Evolutionary conservation across 2,329 filamentous ascomycete species (phyloP), one percentile per base, ranked within the genome.

Genomic region (Trichophyton mentagrophytes): DNA sequence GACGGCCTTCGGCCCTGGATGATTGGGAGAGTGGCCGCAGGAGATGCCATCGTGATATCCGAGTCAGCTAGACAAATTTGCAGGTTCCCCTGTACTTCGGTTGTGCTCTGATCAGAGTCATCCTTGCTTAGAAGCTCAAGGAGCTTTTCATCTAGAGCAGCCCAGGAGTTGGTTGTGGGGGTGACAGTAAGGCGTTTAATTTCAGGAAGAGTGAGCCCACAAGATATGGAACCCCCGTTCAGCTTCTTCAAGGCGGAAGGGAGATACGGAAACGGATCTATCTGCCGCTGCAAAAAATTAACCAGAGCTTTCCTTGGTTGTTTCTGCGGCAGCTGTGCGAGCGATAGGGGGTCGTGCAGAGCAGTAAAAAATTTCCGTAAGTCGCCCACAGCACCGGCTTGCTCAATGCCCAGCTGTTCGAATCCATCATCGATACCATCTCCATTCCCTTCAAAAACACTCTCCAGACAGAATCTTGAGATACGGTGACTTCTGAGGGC

Each of bases 391-490:
- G 81, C 80, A 60, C 82, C 77, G 3, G 76, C 76, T 65, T 82
- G 79, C 60, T 83, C 80, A 20, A 84, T 68, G 1, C 82, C 82
- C n/a, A 83, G 77, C n/a, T 83, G 74, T 47, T 79, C 79, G 27
- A 82, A 69, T 27, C 80, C 73, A 40, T 77, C 76, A 61, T 80
- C 79, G 57, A 82, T 68, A 33, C 78, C 76, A 61, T 83, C 81
- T 40, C 83, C 81, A 63, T 85, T 82, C 55, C 80, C 81, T 61
- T 84, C 83, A 42, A 86, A 70, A 3, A 85, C 81, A 64, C 83
- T 82, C 69, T 86, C 84, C 36, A 86, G 70, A 67, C 84, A 85
- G 67, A 80, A 86, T 30, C 84, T 78, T 15, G 79, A 78, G 42
- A 85, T 74, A 13, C 84, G 78, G 66, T 77, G 78, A 66, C 83